Evolutionary conservation across 257 asterid species (phyloP).

Genomic region (Solanum chiquidenum): DNA sequence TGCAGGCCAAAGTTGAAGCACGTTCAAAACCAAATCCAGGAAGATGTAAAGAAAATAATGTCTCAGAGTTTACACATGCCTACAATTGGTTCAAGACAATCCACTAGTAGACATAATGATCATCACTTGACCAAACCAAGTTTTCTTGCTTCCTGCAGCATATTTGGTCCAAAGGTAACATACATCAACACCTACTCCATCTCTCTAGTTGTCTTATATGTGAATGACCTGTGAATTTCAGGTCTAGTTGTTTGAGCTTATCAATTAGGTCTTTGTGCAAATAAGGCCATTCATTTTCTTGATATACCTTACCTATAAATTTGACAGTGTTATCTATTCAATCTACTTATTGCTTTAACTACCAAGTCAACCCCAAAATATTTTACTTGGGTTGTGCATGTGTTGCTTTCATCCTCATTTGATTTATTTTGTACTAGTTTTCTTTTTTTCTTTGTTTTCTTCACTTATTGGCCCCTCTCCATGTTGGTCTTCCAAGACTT

Average conservation of each 20-base stretch:
- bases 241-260: not conserved
- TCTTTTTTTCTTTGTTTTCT: not conserved
- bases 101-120: not conserved
- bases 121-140: conserved; percentile 31
- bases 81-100: conserved; percentile 23
- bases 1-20: conserved; percentile 75
- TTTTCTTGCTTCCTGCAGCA: conserved; percentile 74
- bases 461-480: not conserved
- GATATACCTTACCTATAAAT: not conserved
- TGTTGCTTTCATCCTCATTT: not conserved
- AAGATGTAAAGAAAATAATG: conserved; percentile 75
- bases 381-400: not conserved
- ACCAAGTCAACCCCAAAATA: not conserved
- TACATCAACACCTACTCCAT: conserved; percentile 1
- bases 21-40: conserved; percentile 60
- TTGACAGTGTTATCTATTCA: not conserved
- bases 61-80: conserved; percentile 57
- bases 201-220: not conserved
- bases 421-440: not conserved
- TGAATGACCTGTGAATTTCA: not conserved
- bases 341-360: not conserved
- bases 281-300: not conserved
- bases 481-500: not conserved
- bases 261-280: not conserved
- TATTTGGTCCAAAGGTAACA: conserved; percentile 76